Evolutionary conservation across 129 eudicot genomes (phyloP).

Genomic region (Scalesia atractyloides): DNA sequence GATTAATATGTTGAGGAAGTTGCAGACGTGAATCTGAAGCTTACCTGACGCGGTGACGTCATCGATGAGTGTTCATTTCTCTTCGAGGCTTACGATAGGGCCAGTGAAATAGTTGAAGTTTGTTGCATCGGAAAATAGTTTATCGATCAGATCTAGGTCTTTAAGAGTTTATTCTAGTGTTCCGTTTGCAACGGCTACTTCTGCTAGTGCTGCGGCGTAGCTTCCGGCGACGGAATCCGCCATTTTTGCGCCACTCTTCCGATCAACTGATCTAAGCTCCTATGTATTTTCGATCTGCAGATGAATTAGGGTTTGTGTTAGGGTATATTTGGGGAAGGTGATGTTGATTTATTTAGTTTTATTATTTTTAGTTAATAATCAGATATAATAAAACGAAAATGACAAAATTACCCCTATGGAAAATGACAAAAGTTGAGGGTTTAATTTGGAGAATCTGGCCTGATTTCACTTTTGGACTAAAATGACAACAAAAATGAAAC

Average conservation of each 20-base stretch:
- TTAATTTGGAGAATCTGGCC: too few species aligned
- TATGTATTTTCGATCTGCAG: too few species aligned
- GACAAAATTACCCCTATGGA: too few species aligned
- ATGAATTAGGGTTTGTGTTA: too few species aligned
- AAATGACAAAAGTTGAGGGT: too few species aligned
- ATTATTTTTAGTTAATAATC: too few species aligned
- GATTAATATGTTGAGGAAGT: conserved; percentile 62
- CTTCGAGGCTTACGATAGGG: conserved; percentile 51
- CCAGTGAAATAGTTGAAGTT: conserved; percentile 43
- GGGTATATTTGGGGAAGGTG: too few species aligned
- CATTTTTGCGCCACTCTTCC: conserved; percentile 34
- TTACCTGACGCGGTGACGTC: conserved; percentile 40
- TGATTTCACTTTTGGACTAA: too few species aligned
- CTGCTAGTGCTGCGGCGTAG: conserved; percentile 78
- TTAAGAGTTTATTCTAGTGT: conserved; percentile 53
- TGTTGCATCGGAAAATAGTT: conserved; percentile 47
- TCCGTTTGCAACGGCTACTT: conserved; percentile 54
- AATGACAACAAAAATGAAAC: too few species aligned
- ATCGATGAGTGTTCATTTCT: conserved; percentile 48
- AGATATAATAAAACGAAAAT: too few species aligned
- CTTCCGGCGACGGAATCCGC: conserved; percentile 59
- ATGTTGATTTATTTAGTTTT: too few species aligned
- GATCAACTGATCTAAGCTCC: accelerated
- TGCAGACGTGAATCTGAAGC: conserved; percentile 58
- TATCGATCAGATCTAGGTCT: conserved; percentile 51